Evolutionary conservation across 202 grass and related monocot genomes (phyloP), one percentile per base, ranked within the genome.

Genomic region (Musa balbisiana): DNA sequence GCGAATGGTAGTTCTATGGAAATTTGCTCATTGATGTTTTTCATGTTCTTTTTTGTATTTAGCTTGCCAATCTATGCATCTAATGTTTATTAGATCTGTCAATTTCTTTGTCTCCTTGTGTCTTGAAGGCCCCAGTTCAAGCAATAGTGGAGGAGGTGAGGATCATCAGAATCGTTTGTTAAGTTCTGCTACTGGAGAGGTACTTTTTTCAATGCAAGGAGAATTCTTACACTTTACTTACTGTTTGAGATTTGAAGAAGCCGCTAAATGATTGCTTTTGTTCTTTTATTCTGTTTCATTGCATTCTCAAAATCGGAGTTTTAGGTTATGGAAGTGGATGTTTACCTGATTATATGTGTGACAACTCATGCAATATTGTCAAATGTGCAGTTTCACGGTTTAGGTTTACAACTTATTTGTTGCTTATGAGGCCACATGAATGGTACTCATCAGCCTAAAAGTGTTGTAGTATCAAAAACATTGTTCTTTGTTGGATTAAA

Each of bases 1-100:
- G 22, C 29, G 23, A 77, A 52, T 21, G 60, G 59, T 25, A 17
- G 49, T 52, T 65, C 16, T 12, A 0, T 62, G 20, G 11, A 2
- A 5, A 51, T 62, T 66, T 55, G 22, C 16, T 17, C 71, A 72
- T 76, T 73, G 22, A 49, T 72, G 19, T 73, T 52, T 52, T 26
- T n/a, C 0, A 3, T 9, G 49, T 79, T 10, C 19, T 60, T n/a
- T 24, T 0, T 24, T 79, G 20, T 55, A 10, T 70, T 43, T 60
- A 70, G 20, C 15, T 16, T 51, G 3, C 17, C 51, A 10, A 0
- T 10, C 9, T 64, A n/a, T 55, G 26, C 20, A 54, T 17, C 10
- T 58, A 3, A 8, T 27, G 23, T 52, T 11, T 16, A 8, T 23
- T 51, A 64, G 13, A 76, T 65, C 51, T 62, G 33, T 14, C 27